Conservation (phyloP, 1,284 basidiomycete genomes). For the Cryptococcus sp. region DNA sequence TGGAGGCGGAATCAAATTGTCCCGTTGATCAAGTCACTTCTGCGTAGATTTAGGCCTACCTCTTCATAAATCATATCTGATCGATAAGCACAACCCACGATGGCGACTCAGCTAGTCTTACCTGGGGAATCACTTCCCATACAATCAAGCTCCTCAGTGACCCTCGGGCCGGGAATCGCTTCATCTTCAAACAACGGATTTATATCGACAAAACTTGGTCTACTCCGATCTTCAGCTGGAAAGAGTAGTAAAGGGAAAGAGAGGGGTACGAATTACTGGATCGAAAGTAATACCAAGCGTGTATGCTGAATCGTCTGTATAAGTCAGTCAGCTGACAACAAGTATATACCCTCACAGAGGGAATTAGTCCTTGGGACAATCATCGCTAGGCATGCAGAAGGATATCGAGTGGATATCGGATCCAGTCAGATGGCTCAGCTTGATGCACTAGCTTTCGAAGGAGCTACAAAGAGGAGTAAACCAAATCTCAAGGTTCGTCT, state of each 20-base stretch:
- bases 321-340: too few species aligned
- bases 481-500: constrained; percentile 52
- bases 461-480: constrained; percentile 53
- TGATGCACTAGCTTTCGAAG: constrained; percentile 54
- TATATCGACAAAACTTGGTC: constrained; percentile 39
- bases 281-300: constrained; percentile 43
- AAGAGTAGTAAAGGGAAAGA: constrained; percentile 28
- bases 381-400: constrained; percentile 50
- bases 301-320: constrained; percentile 16
- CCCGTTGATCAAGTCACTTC: too few species aligned
- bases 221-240: constrained; percentile 18
- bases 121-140: constrained; percentile 41
- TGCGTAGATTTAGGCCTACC: too few species aligned
- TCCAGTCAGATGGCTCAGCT: constrained; percentile 49
- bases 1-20: too few species aligned
- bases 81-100: background rate
- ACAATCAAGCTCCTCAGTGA: constrained; percentile 25
- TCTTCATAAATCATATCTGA: too few species aligned
- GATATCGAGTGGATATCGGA: constrained; percentile 53
- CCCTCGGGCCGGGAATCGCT: constrained; percentile 41
- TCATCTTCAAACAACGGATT: constrained; percentile 8
- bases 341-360: constrained; percentile 50
- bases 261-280: constrained; percentile 35
- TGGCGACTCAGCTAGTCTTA: constrained; percentile 34
- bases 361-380: constrained; percentile 53